Conservation (phyloP, 2,329 filamentous ascomycete species). For the Emydomyces testavorans region DNA sequence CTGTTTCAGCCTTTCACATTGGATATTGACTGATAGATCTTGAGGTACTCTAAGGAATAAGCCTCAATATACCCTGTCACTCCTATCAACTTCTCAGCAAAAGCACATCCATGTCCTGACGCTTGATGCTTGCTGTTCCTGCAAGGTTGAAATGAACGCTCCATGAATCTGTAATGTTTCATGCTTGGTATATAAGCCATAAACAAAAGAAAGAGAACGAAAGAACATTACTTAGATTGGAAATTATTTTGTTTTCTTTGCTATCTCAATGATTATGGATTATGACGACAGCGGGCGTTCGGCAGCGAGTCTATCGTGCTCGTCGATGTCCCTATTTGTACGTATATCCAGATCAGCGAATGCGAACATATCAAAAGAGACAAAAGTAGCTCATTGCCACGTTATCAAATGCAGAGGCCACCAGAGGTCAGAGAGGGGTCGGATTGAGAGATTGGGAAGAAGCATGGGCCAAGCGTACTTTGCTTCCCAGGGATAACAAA, state of each 20-base stretch:
- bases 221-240: not conserved
- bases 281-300: constrained; percentile 12
- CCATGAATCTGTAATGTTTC: too few relatives aligned
- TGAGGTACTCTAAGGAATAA: too few relatives aligned
- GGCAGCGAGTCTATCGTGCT: constrained; percentile 63
- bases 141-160: too few relatives aligned
- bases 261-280: not conserved
- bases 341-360: constrained; percentile 19
- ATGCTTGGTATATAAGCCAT: too few relatives aligned
- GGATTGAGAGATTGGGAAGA: not conserved
- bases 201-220: too few relatives aligned
- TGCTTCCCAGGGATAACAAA: constrained; percentile 98
- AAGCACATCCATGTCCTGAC: too few relatives aligned
- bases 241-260: not conserved
- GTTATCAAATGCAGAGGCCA: not conserved
- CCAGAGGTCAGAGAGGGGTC: not conserved
- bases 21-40: too few relatives aligned
- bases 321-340: constrained; percentile 61
- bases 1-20: too few relatives aligned
- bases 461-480: constrained; percentile 40
- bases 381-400: not conserved
- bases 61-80: too few relatives aligned
- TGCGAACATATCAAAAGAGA: not conserved
- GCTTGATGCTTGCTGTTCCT: too few relatives aligned
- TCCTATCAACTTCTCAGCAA: too few relatives aligned